Evolutionary conservation across 495 filamentous ascomycete genomes (phyloP), one percentile per base, ranked within the genome.

Genomic region (Amphirosellinia nigrospora): DNA sequence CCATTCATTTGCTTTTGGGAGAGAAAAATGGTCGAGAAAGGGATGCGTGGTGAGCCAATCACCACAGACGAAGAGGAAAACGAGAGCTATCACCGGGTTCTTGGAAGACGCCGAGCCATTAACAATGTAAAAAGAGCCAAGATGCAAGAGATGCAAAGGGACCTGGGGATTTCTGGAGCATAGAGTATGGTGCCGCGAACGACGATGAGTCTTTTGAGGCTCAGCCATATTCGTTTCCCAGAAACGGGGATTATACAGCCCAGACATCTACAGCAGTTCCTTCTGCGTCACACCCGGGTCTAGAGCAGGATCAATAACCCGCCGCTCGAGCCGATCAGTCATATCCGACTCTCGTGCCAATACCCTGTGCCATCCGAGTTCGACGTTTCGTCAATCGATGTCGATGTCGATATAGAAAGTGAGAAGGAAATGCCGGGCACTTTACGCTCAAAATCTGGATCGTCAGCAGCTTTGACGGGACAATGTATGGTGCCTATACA

Each of bases 1-100:
- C 90, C 89, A 60, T 90, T 93, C 72, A 91, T 98, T 68, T 90
- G 92, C 68, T 83, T 88, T 13, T 89, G 94, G 68, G 96, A 99
- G 79, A 92, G 92, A 64, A 84, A 89, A 28, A 88, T 95, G 30
- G 82, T 93, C 64, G 89, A 95, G 70, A 86, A 89, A 32, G 93
- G 95, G 67, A 85, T 87, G 73, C 79, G 82, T 19, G 91, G 91
- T 30, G 84, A 87, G 16, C 76, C 85, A 53, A 83, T 85, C 38
- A 86, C 87, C 6, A 45, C n/a, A 45, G 59, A 53, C 8, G 60
- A 64, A 0, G 85, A 88, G 32, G 90, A 93, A 73, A 89, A 91
- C 66, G 87, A 90, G 59, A 84, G 85, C 38, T 89, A 87, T 70
- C 82, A 89, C 55, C 82, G 81, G 61, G 81, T 88, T 50, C 82